A percentile compares a stretch with the other conserved stretches of the same genome.
phyloP scores from a whole-genome alignment of 139 green algal species.

The Chlorella sp. region DNA sequence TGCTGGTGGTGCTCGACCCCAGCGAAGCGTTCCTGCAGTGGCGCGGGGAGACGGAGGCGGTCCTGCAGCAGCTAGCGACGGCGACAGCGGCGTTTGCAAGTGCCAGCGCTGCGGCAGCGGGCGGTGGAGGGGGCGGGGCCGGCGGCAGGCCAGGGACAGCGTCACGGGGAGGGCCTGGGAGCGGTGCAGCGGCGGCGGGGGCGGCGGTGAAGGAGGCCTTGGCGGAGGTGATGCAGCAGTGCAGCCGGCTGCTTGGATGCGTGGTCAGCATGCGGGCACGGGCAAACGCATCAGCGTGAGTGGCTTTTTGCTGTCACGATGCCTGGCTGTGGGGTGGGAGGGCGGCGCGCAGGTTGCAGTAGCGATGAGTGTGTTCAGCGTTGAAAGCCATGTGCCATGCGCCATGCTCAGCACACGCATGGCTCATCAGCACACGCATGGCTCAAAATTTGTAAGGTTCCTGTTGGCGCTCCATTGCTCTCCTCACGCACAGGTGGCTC shows the following conservation, averaged over 20 bases:
- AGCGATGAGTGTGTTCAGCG: neutral
- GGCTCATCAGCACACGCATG: neutral
- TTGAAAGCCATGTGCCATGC: neutral
- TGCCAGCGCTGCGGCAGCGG: neutral
- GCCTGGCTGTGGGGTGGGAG: neutral
- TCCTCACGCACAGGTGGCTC: neutral
- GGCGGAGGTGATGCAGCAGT: neutral
- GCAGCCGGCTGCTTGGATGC: neutral
- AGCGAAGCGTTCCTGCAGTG: constrained; percentile 6
- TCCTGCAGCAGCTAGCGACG: constrained; percentile 4
- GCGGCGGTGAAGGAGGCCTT: neutral
- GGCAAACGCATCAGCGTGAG: neutral
- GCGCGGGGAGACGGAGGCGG: constrained; percentile 7
- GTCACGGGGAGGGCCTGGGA: neutral
- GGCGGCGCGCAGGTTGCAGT: neutral
- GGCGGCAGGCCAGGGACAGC: neutral
- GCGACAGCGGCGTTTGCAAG: constrained; percentile 1
- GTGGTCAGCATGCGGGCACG: neutral
- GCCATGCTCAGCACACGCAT: neutral
- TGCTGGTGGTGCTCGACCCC: neutral
- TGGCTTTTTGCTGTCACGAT: neutral
- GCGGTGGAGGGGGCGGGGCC: neutral
- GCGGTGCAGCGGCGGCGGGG: neutral
- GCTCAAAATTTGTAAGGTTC: neutral
- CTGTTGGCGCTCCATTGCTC: neutral